Percentiles rank a stretch among this genome's conserved stretches.
These are phyloP conservation scores for Ustilago bromivora DNA, from an alignment of 1,284 basidiomycete species.

Conservation along the genomic window DNA sequence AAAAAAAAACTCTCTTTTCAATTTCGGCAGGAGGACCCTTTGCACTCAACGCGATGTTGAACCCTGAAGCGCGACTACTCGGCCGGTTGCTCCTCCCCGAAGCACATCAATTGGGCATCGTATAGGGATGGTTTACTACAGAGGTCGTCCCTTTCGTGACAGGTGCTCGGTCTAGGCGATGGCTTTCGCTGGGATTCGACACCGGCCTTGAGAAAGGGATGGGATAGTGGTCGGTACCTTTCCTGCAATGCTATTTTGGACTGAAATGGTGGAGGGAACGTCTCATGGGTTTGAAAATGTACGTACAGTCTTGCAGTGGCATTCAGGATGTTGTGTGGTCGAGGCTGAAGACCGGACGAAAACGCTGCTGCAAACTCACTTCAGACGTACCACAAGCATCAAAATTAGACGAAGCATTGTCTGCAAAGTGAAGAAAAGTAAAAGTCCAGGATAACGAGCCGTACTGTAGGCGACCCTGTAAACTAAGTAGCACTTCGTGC, in stretches of 20 bases:
- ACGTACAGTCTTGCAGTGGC: too few relatives aligned
- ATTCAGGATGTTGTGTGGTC: too few relatives aligned
- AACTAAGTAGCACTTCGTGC: neutral
- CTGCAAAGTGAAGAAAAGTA: constrained; percentile 1
- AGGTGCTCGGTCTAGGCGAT: too few relatives aligned
- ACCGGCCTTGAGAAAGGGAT: too few relatives aligned
- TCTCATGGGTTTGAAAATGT: too few relatives aligned
- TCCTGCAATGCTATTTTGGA: too few relatives aligned
- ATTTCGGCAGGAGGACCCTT: constrained; percentile 1
- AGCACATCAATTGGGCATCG: neutral
- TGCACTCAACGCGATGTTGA: constrained; percentile 4
- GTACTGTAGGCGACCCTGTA: constrained; percentile 7
- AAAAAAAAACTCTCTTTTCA: constrained; percentile 8
- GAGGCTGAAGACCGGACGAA: too few relatives aligned
- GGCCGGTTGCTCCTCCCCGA: neutral
- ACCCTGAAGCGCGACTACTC: constrained; percentile 1
- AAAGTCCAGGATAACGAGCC: constrained; percentile 16
- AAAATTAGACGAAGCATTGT: neutral
- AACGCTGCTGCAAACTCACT: too few relatives aligned
- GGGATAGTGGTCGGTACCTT: too few relatives aligned
- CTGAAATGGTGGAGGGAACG: too few relatives aligned
- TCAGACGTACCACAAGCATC: neutral
- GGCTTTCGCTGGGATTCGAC: too few relatives aligned
- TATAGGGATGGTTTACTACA: neutral
- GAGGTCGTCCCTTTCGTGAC: too few relatives aligned